These are phyloP conservation scores for Stylonectria norvegica DNA, from an alignment of 2,329 filamentous ascomycete genomes.

Conservation along the genomic window DNA sequence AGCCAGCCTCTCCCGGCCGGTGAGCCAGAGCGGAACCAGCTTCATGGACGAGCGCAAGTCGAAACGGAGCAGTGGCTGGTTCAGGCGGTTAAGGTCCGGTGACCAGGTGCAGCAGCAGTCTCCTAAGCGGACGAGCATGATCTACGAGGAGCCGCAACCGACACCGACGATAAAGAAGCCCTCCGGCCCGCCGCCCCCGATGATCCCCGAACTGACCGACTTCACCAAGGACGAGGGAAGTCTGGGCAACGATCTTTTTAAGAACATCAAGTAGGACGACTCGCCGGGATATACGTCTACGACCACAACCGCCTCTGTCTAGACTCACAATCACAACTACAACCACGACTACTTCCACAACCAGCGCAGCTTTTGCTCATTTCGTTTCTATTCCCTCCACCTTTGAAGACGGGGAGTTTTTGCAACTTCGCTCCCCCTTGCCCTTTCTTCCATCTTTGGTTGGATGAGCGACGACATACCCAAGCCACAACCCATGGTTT, in stretches of 20 bases:
- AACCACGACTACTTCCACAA: too few species aligned
- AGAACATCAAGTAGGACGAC: conserved; percentile 51
- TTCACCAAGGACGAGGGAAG: conserved; percentile 48
- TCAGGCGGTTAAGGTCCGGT: conserved; percentile 48
- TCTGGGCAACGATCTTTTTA: conserved; percentile 54
- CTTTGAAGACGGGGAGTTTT: conserved; percentile 22
- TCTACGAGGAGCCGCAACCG: conserved; percentile 36
- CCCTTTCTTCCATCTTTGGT: conserved; percentile 17
- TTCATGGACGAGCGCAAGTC: conserved; percentile 51
- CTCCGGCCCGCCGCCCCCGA: conserved; percentile 53
- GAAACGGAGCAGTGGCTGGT: conserved; percentile 58
- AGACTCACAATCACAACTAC: neutral
- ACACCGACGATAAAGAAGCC: conserved; percentile 34
- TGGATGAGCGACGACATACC: conserved; percentile 27
- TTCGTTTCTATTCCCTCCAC: conserved; percentile 16
- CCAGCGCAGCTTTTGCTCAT: conserved; percentile 11
- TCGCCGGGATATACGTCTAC: neutral
- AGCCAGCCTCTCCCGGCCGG: conserved; percentile 39
- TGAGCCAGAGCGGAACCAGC: conserved; percentile 49
- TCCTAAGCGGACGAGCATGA: conserved; percentile 40
- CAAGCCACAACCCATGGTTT: conserved; percentile 18
- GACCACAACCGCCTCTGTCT: neutral
- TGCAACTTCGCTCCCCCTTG: conserved; percentile 15
- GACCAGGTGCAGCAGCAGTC: too few species aligned
- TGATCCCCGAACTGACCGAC: conserved; percentile 56